These are phyloP conservation scores for Sugiyamaella qingdaonensis DNA, from an alignment of 805 yeast species.

Conservation along the genomic window DNA sequence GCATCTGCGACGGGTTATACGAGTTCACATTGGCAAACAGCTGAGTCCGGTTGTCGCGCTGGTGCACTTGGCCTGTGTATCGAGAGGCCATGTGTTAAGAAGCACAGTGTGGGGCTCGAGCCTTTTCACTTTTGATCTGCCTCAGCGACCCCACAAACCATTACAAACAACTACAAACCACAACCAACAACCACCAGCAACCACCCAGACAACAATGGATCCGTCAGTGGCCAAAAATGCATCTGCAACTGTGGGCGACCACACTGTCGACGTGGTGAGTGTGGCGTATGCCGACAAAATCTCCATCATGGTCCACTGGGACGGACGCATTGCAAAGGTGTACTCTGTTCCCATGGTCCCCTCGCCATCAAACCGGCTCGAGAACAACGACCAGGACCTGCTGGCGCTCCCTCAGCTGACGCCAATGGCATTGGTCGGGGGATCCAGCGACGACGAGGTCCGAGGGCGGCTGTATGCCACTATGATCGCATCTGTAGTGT, in stretches of 20 bases:
- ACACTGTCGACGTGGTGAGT: conserved; percentile 28
- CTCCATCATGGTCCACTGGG: conserved; percentile 29
- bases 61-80: conserved; percentile 28
- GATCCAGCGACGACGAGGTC: conserved; percentile 22
- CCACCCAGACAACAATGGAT: neutral
- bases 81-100: conserved; percentile 14
- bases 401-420: conserved; percentile 25
- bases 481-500: conserved; percentile 30
- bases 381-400: conserved; percentile 11
- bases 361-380: conserved; percentile 12
- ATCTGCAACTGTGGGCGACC: conserved; percentile 18
- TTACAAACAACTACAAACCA: too few relatives aligned
- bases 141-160: too few relatives aligned
- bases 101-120: conserved; percentile 1
- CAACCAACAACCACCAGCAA: too few relatives aligned
- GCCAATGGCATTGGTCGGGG: conserved; percentile 25
- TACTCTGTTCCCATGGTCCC: conserved; percentile 21
- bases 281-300: conserved; percentile 30
- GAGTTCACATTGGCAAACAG: conserved; percentile 33
- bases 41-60: conserved; percentile 37
- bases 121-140: neutral
- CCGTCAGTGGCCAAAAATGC: conserved; percentile 1
- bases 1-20: conserved; percentile 26
- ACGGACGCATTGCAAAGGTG: conserved; percentile 28
- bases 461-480: conserved; percentile 30